Evolutionary conservation across 768 basidiomycete species (phyloP), one percentile per base, ranked within the genome.

Genomic region (Mycena galopus): DNA sequence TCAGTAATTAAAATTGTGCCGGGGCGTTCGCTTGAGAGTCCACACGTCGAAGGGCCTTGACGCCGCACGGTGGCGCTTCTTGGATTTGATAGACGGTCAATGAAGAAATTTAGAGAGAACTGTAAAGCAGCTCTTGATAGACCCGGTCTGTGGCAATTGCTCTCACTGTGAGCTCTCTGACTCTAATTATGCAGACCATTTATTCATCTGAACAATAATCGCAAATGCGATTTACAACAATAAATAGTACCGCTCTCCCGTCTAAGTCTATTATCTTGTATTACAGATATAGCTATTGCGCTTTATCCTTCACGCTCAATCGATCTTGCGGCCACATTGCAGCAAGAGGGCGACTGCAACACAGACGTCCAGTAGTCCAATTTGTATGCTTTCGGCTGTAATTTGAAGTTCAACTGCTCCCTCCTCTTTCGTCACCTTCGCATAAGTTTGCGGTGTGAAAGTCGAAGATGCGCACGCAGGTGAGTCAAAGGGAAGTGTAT

Each of bases 251-350:
- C 42, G 19, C 19, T 44, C n/a, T 44, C 42, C 19, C 42, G 19
- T 44, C 42, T n/a, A n/a, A n/a, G n/a, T n/a, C n/a, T n/a, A n/a
- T n/a, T n/a, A n/a, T n/a, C n/a, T n/a, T n/a, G n/a, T 44, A 44
- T 16, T 14, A 17, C 19, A 17, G 6, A 2, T 44, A 17, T 17
- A 44, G 14, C 7, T 44, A 7, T 21, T 44, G 12, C 19, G 42
- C 12, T 12, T 17, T 21, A 17, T 17, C 7, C 16, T 19, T 17
- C 42, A 44, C 42, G 16, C 42, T 51, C 71, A 90, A 67, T 88
- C 88, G 21, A 90, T 86, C 73, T 78, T 83, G 67, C 83, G 82
- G 44, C 89, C 89, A 55, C 79, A 87, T 72, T 85, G 84, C 66
- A 90, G 82, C 39, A 90, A 79, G 10, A 85, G 77, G 0, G 88